Conservation (phyloP, 2,329 filamentous ascomycete genomes). For the Aspergillus sp. region DNA sequence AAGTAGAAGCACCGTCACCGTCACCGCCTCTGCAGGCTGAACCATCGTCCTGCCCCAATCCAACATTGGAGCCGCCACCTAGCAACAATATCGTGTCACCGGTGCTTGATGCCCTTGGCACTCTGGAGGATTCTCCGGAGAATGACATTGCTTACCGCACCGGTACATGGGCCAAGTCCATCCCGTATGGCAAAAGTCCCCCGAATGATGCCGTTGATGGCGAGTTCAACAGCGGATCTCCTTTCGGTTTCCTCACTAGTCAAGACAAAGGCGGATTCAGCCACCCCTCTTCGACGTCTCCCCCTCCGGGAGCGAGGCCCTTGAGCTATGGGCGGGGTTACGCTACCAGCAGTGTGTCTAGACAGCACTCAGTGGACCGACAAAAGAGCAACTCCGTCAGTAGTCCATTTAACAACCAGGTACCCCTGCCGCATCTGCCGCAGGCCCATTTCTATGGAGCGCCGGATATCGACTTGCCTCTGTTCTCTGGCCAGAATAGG, state of each 20-base stretch:
- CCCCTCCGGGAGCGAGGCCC: conserved; percentile 44
- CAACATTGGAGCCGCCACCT: conserved; percentile 26
- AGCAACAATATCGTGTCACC: conserved; percentile 37
- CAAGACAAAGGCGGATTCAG: conserved; percentile 44
- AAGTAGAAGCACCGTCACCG: conserved; percentile 7
- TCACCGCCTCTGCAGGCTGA: conserved; percentile 31
- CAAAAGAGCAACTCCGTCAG: conserved; percentile 43
- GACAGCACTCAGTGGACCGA: conserved; percentile 41
- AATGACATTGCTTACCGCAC: conserved; percentile 41
- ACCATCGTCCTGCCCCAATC: conserved; percentile 35
- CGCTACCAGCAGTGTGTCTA: conserved; percentile 38
- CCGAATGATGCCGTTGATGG: conserved; percentile 41
- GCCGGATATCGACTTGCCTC: conserved; percentile 68
- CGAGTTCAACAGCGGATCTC: conserved; percentile 39
- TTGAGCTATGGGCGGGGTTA: conserved; percentile 46
- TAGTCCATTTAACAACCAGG: conserved; percentile 37
- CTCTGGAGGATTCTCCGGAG: conserved; percentile 33
- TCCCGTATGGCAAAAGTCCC: conserved; percentile 50
- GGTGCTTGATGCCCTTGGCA: conserved; percentile 41
- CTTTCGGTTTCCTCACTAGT: conserved; percentile 43
- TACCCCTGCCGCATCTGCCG: conserved; percentile 70
- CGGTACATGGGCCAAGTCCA: conserved; percentile 47
- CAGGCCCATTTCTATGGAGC: conserved; percentile 77
- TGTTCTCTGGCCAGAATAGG: conserved; percentile 29
- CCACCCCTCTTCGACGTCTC: conserved; percentile 47